Conservation (phyloP, 2,329 filamentous ascomycete genomes). For the Fusarium sp. region DNA sequence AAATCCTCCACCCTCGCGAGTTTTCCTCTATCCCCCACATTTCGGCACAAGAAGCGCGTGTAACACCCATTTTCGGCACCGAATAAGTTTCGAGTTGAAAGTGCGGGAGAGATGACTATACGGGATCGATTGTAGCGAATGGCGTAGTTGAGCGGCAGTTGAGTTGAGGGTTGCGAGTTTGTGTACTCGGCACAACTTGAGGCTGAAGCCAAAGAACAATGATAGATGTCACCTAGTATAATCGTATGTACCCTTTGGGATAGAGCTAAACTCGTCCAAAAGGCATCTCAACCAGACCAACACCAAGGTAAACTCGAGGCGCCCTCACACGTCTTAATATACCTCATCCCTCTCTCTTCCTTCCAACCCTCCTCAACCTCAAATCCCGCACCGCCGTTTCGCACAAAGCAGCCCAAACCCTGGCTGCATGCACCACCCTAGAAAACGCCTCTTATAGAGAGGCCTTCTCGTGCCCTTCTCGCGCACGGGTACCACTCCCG, state of each 20-base stretch:
- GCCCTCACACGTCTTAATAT: neutral
- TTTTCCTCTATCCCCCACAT: constrained; percentile 38
- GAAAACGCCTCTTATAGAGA: neutral
- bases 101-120: no score
- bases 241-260: no score
- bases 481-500: neutral
- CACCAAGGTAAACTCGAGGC: neutral
- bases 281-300: no score
- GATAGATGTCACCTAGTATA: no score
- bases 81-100: neutral
- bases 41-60: constrained; percentile 27
- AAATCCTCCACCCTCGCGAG: constrained; percentile 33
- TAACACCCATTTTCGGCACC: constrained; percentile 16
- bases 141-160: no score
- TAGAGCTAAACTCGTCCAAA: no score
- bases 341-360: neutral
- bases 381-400: constrained; percentile 10
- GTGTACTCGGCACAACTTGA: no score
- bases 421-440: neutral
- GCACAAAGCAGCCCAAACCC: neutral
- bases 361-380: neutral
- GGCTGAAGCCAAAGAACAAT: neutral
- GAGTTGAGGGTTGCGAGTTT: no score
- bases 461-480: neutral
- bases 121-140: no score